Base-by-base conservation (phyloP, 139 green algal species). In the Chlamydomonas asymmetrica region DNA sequence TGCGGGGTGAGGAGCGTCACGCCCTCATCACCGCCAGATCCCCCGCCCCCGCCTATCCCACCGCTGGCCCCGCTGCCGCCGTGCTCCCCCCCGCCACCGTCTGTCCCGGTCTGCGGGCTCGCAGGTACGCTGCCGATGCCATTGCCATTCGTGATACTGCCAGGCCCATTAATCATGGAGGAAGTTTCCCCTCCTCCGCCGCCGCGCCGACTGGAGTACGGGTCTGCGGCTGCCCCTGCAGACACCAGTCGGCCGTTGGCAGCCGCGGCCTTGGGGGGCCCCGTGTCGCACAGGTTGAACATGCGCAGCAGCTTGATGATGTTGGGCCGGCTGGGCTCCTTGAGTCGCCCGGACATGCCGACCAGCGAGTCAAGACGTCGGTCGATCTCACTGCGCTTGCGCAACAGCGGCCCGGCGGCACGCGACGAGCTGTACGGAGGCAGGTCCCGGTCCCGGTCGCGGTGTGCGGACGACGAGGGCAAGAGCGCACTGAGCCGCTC, bases 271-370 rank as follows among this genome's bases (percentile, higher is more conserved):
- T 8, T 75, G 37, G 35, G 66, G 49, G 60, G 50, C 56, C 72
- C 87, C 27, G 97, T 88, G 80, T 97, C 93, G 69, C 92, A 97
- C 20, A 97, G 80, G 84, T 97, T 97, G 88, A 97, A 97, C 74
- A 97, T 85, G 45, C 93, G 91, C 61, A 97, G 85, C 68, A 91
- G 84, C 81, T 91, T 92, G 81, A 94, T 81, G 75, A 94, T 85
- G 34, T 80, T 87, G 34, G 73, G 62, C 5, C 71, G 62, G 50
- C 52, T 79, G 22, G 81, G 62, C 8, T 93, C 83, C 54, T 80
- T 82, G 13, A 97, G 74, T 45, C 84, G 80, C 7, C 88, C 87
- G 2, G 68, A 81, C 41, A 54, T 75, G 29, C 63, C 75, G 29
- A 95, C 74, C 35, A 96, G 77, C 54, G 72, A 65, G 2, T 95